These are phyloP conservation scores for Ehretia macrophylla DNA, from an alignment of 257 asterid genomes.

Conservation along the genomic window DNA sequence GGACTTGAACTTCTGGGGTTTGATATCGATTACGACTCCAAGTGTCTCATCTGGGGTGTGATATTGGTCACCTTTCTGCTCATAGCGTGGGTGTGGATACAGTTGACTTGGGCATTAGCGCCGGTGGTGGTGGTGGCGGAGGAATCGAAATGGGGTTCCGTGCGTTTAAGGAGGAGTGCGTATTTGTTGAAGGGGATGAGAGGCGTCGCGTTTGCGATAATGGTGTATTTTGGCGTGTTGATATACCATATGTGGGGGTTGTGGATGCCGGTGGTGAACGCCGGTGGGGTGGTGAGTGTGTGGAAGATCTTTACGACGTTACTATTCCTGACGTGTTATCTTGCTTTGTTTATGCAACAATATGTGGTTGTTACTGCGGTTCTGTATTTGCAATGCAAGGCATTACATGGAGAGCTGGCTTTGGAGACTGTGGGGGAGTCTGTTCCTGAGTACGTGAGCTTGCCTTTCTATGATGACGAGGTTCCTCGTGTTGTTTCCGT, in stretches of 20 bases:
- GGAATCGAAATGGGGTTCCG: slow-evolving; percentile 70
- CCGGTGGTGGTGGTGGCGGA: slow-evolving; percentile 46
- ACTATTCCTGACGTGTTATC: slow-evolving; percentile 32
- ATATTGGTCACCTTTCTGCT: slow-evolving; percentile 10
- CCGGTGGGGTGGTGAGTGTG: slow-evolving; percentile 40
- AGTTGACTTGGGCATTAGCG: slow-evolving; percentile 41
- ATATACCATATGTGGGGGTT: slow-evolving; percentile 23
- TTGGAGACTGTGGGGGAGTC: too few species aligned
- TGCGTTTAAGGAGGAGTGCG: slow-evolving; percentile 50
- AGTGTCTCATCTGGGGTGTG: slow-evolving; percentile 13
- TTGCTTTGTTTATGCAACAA: slow-evolving; percentile 35
- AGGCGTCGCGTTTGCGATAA: slow-evolving; percentile 28
- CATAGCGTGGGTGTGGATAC: slow-evolving; percentile 38
- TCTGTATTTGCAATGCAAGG: slow-evolving; percentile 63
- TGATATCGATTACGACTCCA: slow-evolving; percentile 24
- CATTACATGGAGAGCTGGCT: too few species aligned
- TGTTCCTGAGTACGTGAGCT: slow-evolving; percentile 59
- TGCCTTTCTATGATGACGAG: slow-evolving; percentile 79
- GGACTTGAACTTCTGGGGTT: slow-evolving; percentile 33
- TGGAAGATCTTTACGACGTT: slow-evolving; percentile 49
- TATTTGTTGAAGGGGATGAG: slow-evolving; percentile 50
- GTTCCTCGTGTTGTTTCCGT: slow-evolving; percentile 81
- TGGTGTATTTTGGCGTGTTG: slow-evolving; percentile 17
- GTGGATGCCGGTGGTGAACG: slow-evolving; percentile 17
- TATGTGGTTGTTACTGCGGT: slow-evolving; percentile 30